phyloP scores from a whole-genome alignment of 331 rosid species.

The Malus hybrid region DNA sequence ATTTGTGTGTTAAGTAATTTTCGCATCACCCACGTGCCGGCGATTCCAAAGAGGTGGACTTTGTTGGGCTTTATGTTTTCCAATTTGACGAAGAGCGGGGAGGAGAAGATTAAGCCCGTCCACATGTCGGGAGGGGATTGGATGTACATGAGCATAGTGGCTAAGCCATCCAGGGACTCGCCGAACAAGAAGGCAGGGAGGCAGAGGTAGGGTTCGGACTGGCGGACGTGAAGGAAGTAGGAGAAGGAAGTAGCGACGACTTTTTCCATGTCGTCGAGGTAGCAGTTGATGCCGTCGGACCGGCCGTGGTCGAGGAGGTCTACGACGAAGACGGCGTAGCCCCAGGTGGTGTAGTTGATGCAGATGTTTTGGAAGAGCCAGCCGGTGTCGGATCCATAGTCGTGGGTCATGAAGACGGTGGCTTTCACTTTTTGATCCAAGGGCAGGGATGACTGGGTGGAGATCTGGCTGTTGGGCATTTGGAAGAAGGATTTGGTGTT shows the following conservation, averaged over 20 bases:
- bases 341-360: constrained; percentile 73
- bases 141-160: constrained; percentile 66
- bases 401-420: constrained; percentile 85
- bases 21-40: constrained; percentile 39
- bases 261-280: constrained; percentile 79
- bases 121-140: constrained; percentile 60
- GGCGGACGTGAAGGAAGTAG: constrained; percentile 60
- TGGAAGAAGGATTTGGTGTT: constrained; percentile 67
- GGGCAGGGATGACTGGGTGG: constrained; percentile 72
- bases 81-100: constrained; percentile 79
- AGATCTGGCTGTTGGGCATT: constrained; percentile 64
- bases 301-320: constrained; percentile 92
- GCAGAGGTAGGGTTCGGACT: constrained; percentile 28
- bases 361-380: constrained; percentile 96
- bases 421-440: constrained; percentile 40
- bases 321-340: constrained; percentile 91
- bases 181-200: constrained; percentile 87
- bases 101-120: constrained; percentile 80
- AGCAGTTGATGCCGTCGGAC: constrained; percentile 83
- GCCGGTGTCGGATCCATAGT: constrained; percentile 97
- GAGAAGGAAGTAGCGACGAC: constrained; percentile 62
- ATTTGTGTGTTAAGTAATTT: too few species aligned
- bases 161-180: constrained; percentile 79
- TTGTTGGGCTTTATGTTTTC: constrained; percentile 82
- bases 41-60: constrained; percentile 53